phyloP scores from a whole-genome alignment of 768 basidiomycete genomes.

The Leccinum sublutescens region DNA sequence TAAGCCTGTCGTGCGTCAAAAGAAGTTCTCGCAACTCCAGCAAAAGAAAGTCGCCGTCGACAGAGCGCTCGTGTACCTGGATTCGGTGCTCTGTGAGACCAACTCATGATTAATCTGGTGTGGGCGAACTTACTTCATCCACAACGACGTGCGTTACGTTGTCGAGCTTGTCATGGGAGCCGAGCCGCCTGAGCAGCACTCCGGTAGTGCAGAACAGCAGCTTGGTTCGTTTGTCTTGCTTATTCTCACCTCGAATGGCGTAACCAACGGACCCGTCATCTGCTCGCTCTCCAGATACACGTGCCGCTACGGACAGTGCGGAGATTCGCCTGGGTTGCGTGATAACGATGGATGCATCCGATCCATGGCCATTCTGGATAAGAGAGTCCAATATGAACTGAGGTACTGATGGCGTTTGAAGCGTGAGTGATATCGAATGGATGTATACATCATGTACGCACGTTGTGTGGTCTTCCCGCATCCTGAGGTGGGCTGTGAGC shows the following conservation, averaged over 20 bases:
- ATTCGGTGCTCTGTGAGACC: not conserved
- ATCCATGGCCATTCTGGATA: constrained; percentile 59
- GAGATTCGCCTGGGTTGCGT: constrained; percentile 91
- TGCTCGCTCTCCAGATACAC: constrained; percentile 78
- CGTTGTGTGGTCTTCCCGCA: constrained; percentile 91
- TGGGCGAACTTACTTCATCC: constrained; percentile 66
- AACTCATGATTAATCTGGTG: not conserved
- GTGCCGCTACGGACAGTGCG: constrained; percentile 83
- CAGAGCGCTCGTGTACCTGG: constrained; percentile 88
- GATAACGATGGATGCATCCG: constrained; percentile 70
- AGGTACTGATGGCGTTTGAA: constrained; percentile 51
- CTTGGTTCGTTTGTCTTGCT: constrained; percentile 62
- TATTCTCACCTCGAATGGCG: constrained; percentile 84
- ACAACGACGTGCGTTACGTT: constrained; percentile 83
- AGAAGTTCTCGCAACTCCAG: constrained; percentile 80
- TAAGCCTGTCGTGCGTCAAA: constrained; percentile 59
- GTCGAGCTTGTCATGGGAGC: constrained; percentile 66
- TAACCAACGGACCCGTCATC: constrained; percentile 85
- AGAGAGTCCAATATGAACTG: constrained; percentile 88
- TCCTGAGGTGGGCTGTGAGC: constrained; percentile 39
- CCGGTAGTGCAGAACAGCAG: constrained; percentile 93
- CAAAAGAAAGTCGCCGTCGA: constrained; percentile 88
- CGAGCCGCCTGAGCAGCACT: constrained; percentile 78
- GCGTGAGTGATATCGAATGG: not conserved
- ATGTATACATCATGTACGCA: constrained; percentile 30